Evolutionary conservation across 2,329 filamentous ascomycete species (phyloP), one percentile per base, ranked within the genome.

Genomic region (Botryotinia calthae): DNA sequence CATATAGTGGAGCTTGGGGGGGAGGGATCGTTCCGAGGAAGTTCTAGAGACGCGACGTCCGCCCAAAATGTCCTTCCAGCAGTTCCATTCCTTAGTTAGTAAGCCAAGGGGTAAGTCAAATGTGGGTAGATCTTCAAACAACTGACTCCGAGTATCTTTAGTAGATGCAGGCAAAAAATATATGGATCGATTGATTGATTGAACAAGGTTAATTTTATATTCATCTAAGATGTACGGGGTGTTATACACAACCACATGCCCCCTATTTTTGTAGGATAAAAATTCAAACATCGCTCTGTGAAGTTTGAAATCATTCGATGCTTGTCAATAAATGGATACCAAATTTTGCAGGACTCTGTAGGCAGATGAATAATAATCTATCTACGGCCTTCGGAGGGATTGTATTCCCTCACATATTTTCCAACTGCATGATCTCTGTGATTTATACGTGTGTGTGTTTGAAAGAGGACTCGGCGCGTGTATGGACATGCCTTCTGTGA

Each of bases 11-110:
- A 48, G 31, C 63, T 65, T 10, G 12, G 44, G 44, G 31, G 20
- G 31, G 48, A 14, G 63, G 63, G 31, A 46, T 51, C 44, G 44
- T 66, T 66, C 46, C 63, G 46, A 46, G 48, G 44, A 66, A 66
- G 63, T 51, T 66, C 63, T 66, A 51, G 44, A 66, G 63, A 66
- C 46, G 44, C 63, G 14, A 51, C 44, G 63, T 46, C 63, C 63
- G 63, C 63, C 63, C 63, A 37, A 51, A 66, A 37, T 22, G 51
- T 51, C 63, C 48, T 54, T 54, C 25, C 48, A 54, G 48, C 48
- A 16, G 12, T 66, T 66, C n/a, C 31, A 63, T 37, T 51, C 34
- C 63, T 66, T 20, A 5, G 40, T 66, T n/a, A 51, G 34, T 66
- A 51, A 66, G 63, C 63, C 63, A 66, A 10, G 18, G 12, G 37